These are phyloP conservation scores for Cantharellus anzutake DNA, from an alignment of 768 basidiomycete species.

Conservation along the genomic window DNA sequence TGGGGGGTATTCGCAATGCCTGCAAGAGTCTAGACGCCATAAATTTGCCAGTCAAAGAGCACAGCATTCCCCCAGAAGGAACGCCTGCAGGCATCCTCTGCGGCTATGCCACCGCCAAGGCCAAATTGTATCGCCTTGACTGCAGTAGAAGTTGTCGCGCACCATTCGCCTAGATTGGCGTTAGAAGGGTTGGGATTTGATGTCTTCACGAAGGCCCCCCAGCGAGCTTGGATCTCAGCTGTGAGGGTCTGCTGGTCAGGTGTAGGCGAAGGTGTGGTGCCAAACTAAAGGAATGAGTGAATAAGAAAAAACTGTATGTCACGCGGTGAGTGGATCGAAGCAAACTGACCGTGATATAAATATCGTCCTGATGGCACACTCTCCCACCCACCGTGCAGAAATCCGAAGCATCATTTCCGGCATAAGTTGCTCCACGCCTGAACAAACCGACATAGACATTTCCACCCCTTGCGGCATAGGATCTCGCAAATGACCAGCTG, in stretches of 20 bases:
- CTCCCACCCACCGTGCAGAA: constrained; percentile 31
- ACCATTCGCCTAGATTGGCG: constrained; percentile 23
- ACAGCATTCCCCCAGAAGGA: constrained; percentile 48
- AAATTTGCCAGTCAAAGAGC: constrained; percentile 57
- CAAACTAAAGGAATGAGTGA: constrained; percentile 17
- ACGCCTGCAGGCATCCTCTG: constrained; percentile 40
- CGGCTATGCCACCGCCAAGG: constrained; percentile 26
- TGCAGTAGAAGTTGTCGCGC: constrained; percentile 28
- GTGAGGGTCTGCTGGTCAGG: constrained; percentile 37
- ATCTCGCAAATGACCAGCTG: constrained; percentile 48
- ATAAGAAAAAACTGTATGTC: neutral
- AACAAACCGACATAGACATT: constrained; percentile 49
- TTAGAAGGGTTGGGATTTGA: constrained; percentile 37
- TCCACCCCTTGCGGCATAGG: constrained; percentile 46
- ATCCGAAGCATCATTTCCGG: constrained; percentile 17
- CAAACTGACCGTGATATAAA: constrained; percentile 46
- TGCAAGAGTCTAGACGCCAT: constrained; percentile 1
- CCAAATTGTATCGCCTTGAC: constrained; percentile 45
- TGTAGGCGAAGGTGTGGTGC: constrained; percentile 37
- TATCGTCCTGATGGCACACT: constrained; percentile 72
- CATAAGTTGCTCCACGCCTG: constrained; percentile 47
- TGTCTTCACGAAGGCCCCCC: constrained; percentile 41
- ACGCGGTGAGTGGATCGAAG: neutral
- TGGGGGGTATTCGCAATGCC: too few species aligned
- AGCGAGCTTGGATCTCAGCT: constrained; percentile 48